Base-by-base conservation (phyloP, 805 yeast species). In the Ogataea haglerorum region DNA sequence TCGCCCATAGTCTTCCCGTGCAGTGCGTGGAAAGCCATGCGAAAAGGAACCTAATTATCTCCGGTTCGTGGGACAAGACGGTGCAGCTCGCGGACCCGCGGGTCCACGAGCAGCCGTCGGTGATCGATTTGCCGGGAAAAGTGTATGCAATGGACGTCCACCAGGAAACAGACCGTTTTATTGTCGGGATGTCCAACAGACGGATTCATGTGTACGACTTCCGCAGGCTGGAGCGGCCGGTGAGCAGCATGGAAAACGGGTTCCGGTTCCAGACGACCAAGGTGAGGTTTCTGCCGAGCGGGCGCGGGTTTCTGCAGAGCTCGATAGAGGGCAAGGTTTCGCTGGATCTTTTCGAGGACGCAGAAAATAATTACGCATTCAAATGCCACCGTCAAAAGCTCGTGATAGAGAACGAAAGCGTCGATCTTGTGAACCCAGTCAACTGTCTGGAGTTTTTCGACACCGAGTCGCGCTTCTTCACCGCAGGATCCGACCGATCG, bases 251-350 rank as follows among this genome's bases (percentile, higher is more conserved):
- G 36, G 52, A 51, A 22, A 42, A 38, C 27, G 52, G 52, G 17
- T 49, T 51, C 37, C 76, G 78, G 48, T 78, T 76, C 54, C 88
- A 82, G 60, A 77, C 84, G 2, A 65, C 80, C 34, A 73, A 74
- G 24, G 52, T 86, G 23, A 70, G 68, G 45, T 68, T 79, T 30
- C 70, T 79, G 51, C 84, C 85, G 0, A 63, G 69, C 40, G 71
- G 71, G 3, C 57, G 64, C 48, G 93, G 82, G 6, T 81, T 76
- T 56, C 86, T 82, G 0, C 72, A 80, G 28, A 69, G 85, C 28
- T 80, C 91, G 2, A 70, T 87, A 8, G 95, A 86, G 52, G 95
- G 95, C 0, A 66, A 93, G 19, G 88, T 83, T 1, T 81, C 89
- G 0, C 72, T 87, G 24, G 95, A 86, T 48, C 81, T 72, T 52